Conservation (phyloP, 805 yeast genomes). For the Lipomyces sp. region DNA sequence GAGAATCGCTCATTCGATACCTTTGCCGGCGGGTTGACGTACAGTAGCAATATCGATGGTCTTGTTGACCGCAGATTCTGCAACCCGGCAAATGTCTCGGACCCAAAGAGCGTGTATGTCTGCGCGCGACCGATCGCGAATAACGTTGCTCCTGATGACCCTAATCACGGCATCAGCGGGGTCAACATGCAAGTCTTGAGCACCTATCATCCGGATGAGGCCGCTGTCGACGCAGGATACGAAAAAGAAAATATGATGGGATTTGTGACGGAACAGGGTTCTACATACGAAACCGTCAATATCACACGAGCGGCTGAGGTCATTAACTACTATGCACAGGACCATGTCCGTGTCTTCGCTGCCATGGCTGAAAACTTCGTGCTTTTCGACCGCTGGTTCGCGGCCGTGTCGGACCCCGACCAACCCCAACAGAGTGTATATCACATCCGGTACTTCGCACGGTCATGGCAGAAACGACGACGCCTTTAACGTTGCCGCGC, state of each 20-base stretch:
- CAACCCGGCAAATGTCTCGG: slow-evolving; percentile 5
- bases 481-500: neutral
- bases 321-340: slow-evolving; percentile 2
- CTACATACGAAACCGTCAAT: neutral
- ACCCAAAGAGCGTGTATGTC: neutral
- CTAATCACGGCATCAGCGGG: slow-evolving; percentile 6
- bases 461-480: slow-evolving; percentile 8
- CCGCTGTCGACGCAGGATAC: neutral
- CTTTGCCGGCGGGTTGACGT: slow-evolving; percentile 5
- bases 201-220: slow-evolving; percentile 12
- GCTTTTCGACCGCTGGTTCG: slow-evolving; percentile 12
- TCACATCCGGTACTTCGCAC: slow-evolving; percentile 9
- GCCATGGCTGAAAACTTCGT: slow-evolving; percentile 7
- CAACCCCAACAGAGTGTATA: slow-evolving; percentile 12
- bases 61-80: neutral
- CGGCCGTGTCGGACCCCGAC: slow-evolving; percentile 10
- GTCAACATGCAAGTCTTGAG: neutral
- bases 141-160: slow-evolving; percentile 7
- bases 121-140: neutral
- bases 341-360: slow-evolving; percentile 3
- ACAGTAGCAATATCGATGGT: neutral
- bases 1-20: slow-evolving; percentile 13
- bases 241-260: slow-evolving; percentile 2
- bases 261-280: slow-evolving; percentile 1
- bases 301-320: slow-evolving; percentile 12